phyloP scores from a whole-genome alignment of 768 basidiomycete species.

The Tylopilus plumbeoviolaceoides region DNA sequence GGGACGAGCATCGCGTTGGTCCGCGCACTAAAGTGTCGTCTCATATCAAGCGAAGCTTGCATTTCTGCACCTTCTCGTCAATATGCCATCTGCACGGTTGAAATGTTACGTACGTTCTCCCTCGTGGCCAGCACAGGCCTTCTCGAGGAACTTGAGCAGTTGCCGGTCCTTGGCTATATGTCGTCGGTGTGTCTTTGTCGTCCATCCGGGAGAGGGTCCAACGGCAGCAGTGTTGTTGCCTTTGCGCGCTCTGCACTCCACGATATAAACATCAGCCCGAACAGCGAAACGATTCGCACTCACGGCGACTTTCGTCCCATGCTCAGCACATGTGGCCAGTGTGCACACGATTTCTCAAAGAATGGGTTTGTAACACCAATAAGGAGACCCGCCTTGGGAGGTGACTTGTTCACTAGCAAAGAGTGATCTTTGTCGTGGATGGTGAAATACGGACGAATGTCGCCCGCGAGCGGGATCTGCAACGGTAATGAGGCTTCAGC shows the following conservation, averaged over 20 bases:
- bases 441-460: constrained; percentile 92
- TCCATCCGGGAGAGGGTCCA: constrained; percentile 71
- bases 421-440: constrained; percentile 89
- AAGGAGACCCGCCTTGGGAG: constrained; percentile 72
- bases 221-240: constrained; percentile 16
- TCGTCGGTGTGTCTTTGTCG: constrained; percentile 72
- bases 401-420: constrained; percentile 71
- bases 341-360: constrained; percentile 70
- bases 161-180: constrained; percentile 81
- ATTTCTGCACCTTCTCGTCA: constrained; percentile 39
- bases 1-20: constrained; percentile 87
- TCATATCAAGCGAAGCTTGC: constrained; percentile 60
- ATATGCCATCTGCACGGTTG: background rate
- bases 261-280: background rate
- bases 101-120: constrained; percentile 43
- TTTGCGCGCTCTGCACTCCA: constrained; percentile 2
- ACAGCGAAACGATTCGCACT: constrained; percentile 15
- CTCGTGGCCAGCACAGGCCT: constrained; percentile 47
- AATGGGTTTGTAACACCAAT: constrained; percentile 89
- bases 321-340: constrained; percentile 84
- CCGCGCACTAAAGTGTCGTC: constrained; percentile 79
- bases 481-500: no score
- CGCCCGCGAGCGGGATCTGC: constrained; percentile 78
- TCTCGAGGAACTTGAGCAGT: constrained; percentile 70
- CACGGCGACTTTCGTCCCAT: constrained; percentile 52